phyloP scores from a whole-genome alignment of 2,329 filamentous ascomycete genomes.

The Chaetomium sp. region DNA sequence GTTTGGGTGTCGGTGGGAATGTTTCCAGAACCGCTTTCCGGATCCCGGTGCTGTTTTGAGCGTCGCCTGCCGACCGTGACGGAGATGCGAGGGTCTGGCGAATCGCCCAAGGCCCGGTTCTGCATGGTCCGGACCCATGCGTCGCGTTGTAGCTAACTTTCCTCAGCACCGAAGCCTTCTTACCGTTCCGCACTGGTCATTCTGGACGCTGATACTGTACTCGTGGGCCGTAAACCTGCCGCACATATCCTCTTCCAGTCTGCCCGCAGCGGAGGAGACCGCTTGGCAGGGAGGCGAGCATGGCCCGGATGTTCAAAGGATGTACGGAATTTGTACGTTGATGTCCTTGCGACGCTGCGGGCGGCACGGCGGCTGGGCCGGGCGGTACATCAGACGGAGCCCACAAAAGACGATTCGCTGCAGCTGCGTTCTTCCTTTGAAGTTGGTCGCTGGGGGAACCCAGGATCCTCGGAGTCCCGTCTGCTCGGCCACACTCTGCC shows the following conservation, averaged over 20 bases:
- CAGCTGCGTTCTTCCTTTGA: conserved; percentile 29
- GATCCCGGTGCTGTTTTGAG: conserved; percentile 2
- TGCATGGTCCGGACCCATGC: conserved; percentile 13
- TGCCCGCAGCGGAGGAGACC: conserved; percentile 14
- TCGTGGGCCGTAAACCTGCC: conserved; percentile 29
- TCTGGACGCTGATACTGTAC: conserved; percentile 20
- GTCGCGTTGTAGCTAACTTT: not conserved
- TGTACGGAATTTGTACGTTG: conserved; percentile 4
- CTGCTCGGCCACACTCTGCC: conserved; percentile 15
- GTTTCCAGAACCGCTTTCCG: conserved; percentile 16
- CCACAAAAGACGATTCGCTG: conserved; percentile 28
- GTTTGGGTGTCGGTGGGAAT: conserved; percentile 7
- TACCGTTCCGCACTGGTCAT: conserved; percentile 16
- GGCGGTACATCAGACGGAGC: not conserved
- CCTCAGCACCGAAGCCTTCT: not conserved
- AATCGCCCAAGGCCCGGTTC: conserved; percentile 20
- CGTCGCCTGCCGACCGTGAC: conserved; percentile 15
- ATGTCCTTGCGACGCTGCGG: not conserved
- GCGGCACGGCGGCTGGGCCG: not conserved
- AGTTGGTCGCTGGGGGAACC: too few relatives aligned
- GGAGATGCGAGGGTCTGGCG: conserved; percentile 19
- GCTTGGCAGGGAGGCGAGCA: conserved; percentile 27
- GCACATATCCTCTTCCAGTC: conserved; percentile 22
- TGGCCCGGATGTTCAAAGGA: conserved; percentile 17
- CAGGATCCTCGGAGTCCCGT: conserved; percentile 26